These are phyloP conservation scores for Lepidium campestre DNA, from an alignment of 441 rosid species.

Conservation along the genomic window DNA sequence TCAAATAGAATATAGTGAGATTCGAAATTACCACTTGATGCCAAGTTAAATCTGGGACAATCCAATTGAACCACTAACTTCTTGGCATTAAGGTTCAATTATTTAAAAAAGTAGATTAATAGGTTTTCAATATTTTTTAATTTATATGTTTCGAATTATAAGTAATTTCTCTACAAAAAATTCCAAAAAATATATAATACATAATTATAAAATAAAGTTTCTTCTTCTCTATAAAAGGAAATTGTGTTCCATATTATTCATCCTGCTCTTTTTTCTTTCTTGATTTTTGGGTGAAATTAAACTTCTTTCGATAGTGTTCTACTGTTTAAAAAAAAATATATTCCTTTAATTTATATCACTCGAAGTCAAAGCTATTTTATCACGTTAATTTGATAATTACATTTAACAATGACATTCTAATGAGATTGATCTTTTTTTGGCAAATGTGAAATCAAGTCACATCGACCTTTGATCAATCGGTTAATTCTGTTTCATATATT, in stretches of 20 bases:
- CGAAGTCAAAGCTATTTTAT: not conserved
- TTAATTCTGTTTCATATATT: not conserved
- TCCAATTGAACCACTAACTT: too few relatives aligned
- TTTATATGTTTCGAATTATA: not conserved
- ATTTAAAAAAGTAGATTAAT: too few relatives aligned
- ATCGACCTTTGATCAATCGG: not conserved
- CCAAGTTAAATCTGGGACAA: too few relatives aligned
- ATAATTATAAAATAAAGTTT: not conserved
- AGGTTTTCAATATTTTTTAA: too few relatives aligned
- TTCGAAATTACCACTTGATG: too few relatives aligned
- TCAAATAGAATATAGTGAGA: too few relatives aligned
- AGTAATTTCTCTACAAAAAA: not conserved
- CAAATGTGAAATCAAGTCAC: not conserved
- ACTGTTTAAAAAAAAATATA: not conserved
- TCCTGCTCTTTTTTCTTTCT: too few relatives aligned
- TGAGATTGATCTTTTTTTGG: too few relatives aligned
- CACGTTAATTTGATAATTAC: constrained; percentile 7
- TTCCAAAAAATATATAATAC: too few relatives aligned
- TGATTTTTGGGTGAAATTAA: too few relatives aligned
- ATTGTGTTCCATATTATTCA: too few relatives aligned
- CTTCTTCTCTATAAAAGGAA: not conserved
- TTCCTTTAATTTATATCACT: not conserved
- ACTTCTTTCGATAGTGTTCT: not conserved
- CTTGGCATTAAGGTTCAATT: too few relatives aligned
- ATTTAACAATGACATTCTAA: constrained; percentile 7